Evolutionary conservation across 1,284 basidiomycete species (phyloP), one percentile per base, ranked within the genome.

Genomic region (Tranzscheliella williamsii): DNA sequence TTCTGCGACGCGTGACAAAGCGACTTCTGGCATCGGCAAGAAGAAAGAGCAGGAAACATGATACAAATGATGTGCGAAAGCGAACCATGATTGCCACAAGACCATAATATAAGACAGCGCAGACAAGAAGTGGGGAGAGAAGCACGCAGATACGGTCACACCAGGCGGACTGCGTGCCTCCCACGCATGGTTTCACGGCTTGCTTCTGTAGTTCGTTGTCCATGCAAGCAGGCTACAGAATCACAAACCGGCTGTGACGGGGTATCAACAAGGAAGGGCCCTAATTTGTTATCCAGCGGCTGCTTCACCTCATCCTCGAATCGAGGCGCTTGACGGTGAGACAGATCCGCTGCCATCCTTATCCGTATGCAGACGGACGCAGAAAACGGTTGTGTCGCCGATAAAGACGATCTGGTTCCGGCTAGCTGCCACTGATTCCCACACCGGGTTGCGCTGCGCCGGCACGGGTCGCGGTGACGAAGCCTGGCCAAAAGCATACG

Each of bases 401-500:
- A 68, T 64, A 32, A 76, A 74, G 16, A 76, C 61, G 17, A 76
- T 75, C 38, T 75, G 68, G 49, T 58, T 65, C 33, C 75, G 66
- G 24, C 71, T 73, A 21, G 70, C 63, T 0, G 63, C 55, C 1
- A 75, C 68, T 11, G 62, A 68, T 37, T 75, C 74, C 62, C 73
- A 67, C 24, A 71, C 62, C 1, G 73, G 71, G 18, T 72, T 73
- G 52, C 65, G 67, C 41, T 62, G 67, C 36, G 55, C 63, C 12
- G 57, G 54, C 8, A 56, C 53, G 21, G 60, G 63, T 24, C 52
- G 26, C 0, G 60, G 67, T 11, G 42, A 37, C 15, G 48, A 36
- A 5, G 58, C 47, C 32, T 50, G 63, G n/a, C 39, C 46, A 24
- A 65, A 70, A 1, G 51, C 64, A 30, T 65, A 70, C 17, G 67